Evolutionary conservation across 176 grass and related monocot species (phyloP).

Genomic region (Leersia perrieri): DNA sequence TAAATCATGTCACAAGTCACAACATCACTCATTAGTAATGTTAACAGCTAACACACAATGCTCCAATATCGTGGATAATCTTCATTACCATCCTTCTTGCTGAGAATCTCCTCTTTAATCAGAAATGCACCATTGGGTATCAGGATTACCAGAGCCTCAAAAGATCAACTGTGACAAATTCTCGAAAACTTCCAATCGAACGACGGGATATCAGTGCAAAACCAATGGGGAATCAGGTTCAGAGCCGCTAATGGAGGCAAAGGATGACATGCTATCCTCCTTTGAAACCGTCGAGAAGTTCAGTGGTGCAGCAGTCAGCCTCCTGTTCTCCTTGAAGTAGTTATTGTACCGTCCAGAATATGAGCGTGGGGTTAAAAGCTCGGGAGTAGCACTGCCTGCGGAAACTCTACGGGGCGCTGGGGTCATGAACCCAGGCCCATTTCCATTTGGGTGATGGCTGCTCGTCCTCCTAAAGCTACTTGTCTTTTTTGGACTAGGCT

Average conservation of each 20-base stretch:
- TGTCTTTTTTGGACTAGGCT: slow-evolving; percentile 58
- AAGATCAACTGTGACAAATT: background rate
- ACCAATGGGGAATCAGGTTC: slow-evolving; percentile 66
- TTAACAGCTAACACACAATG: slow-evolving; percentile 28
- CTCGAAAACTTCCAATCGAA: background rate
- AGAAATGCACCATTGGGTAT: slow-evolving; percentile 17
- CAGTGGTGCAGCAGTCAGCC: slow-evolving; percentile 47
- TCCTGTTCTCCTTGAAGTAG: slow-evolving; percentile 67
- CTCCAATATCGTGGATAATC: slow-evolving; percentile 17
- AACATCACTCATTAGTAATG: slow-evolving; percentile 39
- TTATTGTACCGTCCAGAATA: slow-evolving; percentile 58
- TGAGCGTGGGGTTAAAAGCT: slow-evolving; percentile 82
- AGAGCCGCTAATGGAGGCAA: slow-evolving; percentile 76
- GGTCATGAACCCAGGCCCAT: slow-evolving; percentile 84
- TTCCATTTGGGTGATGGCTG: slow-evolving; percentile 52
- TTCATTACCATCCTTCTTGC: background rate
- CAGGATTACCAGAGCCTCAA: slow-evolving; percentile 18
- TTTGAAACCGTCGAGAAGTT: slow-evolving; percentile 61
- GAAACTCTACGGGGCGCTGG: slow-evolving; percentile 54
- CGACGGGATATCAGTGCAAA: slow-evolving; percentile 26
- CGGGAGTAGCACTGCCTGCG: slow-evolving; percentile 65
- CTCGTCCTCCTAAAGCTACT: slow-evolving; percentile 65
- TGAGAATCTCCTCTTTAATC: slow-evolving; percentile 4
- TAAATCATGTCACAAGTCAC: slow-evolving; percentile 48
- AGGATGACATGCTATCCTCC: slow-evolving; percentile 80